Evolutionary conservation across 1,139 yeast genomes (phyloP).

Genomic region (Magnusiomyces sp.): DNA sequence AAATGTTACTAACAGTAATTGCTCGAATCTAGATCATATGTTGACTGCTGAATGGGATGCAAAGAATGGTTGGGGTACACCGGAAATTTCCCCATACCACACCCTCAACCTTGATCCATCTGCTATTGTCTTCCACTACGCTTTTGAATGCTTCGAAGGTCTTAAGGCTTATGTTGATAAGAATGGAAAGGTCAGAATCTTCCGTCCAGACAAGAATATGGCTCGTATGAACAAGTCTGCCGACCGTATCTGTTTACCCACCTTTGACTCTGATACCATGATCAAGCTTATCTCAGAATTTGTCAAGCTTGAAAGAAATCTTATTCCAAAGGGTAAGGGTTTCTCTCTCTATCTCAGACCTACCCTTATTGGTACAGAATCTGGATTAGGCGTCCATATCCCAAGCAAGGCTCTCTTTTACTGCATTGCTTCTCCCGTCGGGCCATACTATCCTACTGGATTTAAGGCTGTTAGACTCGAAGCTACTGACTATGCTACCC

Average conservation of each 20-base stretch:
- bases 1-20: too few species aligned
- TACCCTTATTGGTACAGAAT: conserved; percentile 85
- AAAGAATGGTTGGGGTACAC: conserved; percentile 74
- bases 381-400: conserved; percentile 71
- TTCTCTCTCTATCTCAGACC: conserved; percentile 91
- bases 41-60: conserved; percentile 77
- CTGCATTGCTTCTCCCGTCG: conserved; percentile 85
- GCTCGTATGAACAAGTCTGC: conserved; percentile 83
- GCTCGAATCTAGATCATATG: conserved; percentile 53
- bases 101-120: conserved; percentile 75
- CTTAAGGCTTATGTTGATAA: conserved; percentile 77
- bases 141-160: conserved; percentile 93
- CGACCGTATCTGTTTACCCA: conserved; percentile 76
- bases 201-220: conserved; percentile 91
- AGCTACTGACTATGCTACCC: conserved; percentile 83
- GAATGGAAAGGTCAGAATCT: conserved; percentile 60
- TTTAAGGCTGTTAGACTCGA: conserved; percentile 90
- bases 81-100: conserved; percentile 80
- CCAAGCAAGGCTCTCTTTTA: conserved; percentile 76
- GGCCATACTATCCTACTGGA: conserved; percentile 80
- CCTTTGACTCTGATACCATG: conserved; percentile 70
- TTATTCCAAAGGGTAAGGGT: conserved; percentile 79
- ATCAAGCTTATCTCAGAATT: conserved; percentile 66
- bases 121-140: conserved; percentile 83
- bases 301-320: conserved; percentile 59